A percentile compares a stretch with the other conserved stretches of the same genome.
Evolutionary conservation across 495 filamentous ascomycete genomes (phyloP).

Genomic region (Neurospora terricola): DNA sequence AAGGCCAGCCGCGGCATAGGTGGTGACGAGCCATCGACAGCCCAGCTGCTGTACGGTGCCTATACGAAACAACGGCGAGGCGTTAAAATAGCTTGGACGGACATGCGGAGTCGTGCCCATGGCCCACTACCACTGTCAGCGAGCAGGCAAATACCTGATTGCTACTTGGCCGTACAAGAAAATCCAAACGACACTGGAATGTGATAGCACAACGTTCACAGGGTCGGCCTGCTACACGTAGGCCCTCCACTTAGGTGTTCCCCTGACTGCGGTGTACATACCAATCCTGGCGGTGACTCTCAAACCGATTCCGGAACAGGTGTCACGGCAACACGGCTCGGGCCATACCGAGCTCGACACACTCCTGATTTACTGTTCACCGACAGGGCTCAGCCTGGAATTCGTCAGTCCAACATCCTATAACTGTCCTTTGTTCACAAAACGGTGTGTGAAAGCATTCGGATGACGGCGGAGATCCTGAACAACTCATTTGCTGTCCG

Average conservation of each 20-base stretch:
- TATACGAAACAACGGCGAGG: slow-evolving; percentile 1
- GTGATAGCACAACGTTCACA: slow-evolving; percentile 2
- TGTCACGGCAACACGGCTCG: background rate
- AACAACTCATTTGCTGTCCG: background rate
- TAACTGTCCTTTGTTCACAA: background rate
- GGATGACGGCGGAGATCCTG: background rate
- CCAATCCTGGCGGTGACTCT: slow-evolving; percentile 1
- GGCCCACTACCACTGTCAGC: background rate
- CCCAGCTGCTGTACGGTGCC: slow-evolving; percentile 1
- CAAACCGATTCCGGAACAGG: background rate
- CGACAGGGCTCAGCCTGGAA: background rate
- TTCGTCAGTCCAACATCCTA: background rate
- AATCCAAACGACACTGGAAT: background rate
- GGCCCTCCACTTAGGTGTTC: background rate
- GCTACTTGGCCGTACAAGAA: slow-evolving; percentile 8
- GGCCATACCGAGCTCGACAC: background rate
- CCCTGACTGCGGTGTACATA: slow-evolving; percentile 7
- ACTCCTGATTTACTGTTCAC: background rate
- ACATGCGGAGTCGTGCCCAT: slow-evolving; percentile 4
- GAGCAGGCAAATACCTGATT: slow-evolving; percentile 1
- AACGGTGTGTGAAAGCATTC: background rate
- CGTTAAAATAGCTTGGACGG: slow-evolving; percentile 3
- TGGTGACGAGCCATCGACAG: slow-evolving; percentile 5
- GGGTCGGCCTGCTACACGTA: background rate
- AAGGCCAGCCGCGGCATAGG: slow-evolving; percentile 1